Conservation (phyloP, 192 early-diverging fungal genomes). For the Phycomyces nitens region DNA sequence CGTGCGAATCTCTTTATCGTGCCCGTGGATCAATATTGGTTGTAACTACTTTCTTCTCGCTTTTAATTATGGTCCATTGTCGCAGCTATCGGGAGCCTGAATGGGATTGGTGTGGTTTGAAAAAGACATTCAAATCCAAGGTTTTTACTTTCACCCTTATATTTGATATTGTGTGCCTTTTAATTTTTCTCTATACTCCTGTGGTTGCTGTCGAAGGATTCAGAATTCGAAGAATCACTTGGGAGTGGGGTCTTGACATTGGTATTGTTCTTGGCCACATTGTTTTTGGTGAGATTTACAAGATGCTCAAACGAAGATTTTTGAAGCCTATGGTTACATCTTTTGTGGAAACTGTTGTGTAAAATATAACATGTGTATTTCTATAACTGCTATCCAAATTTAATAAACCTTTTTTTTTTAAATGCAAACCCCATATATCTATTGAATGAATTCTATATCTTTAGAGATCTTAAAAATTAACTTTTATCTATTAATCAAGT, state of each 20-base stretch:
- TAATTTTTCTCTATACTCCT: slow-evolving; percentile 64
- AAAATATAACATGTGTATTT: too few species aligned
- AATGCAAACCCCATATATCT: too few species aligned
- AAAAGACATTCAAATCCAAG: slow-evolving; percentile 40
- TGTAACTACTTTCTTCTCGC: slow-evolving; percentile 50
- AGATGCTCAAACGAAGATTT: slow-evolving; percentile 28
- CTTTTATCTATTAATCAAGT: too few species aligned
- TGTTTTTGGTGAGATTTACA: slow-evolving; percentile 61
- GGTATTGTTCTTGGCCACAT: slow-evolving; percentile 55
- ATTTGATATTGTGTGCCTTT: slow-evolving; percentile 46
- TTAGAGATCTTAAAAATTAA: too few species aligned
- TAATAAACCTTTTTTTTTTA: too few species aligned
- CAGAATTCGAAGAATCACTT: slow-evolving; percentile 54
- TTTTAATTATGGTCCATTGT: slow-evolving; percentile 70
- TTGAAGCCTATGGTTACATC: slow-evolving; percentile 14
- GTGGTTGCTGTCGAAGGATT: slow-evolving; percentile 56
- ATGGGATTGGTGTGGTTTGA: slow-evolving; percentile 49
- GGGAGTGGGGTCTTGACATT: slow-evolving; percentile 71
- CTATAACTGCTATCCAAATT: too few species aligned
- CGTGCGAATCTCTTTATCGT: slow-evolving; percentile 50
- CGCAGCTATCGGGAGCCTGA: slow-evolving; percentile 59
- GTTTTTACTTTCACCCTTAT: slow-evolving; percentile 44
- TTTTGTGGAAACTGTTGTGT: too few species aligned
- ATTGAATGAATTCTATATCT: too few species aligned
- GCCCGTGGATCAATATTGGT: slow-evolving; percentile 52